Conservation (phyloP, 306 rosid genomes). For the Carpinus fangiana region DNA sequence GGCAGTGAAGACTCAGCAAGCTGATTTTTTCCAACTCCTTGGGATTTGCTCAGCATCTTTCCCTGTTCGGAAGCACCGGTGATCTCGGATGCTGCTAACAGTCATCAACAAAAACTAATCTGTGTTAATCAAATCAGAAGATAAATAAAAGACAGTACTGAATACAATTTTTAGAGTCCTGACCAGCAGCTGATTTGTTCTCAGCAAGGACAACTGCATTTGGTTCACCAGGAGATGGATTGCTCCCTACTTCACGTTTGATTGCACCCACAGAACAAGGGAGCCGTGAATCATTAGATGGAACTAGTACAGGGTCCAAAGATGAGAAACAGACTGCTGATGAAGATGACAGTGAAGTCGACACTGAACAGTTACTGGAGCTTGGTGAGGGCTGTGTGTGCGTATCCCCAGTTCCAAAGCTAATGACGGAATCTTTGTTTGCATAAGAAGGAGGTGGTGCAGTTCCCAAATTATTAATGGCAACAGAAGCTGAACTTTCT, state of each 20-base stretch:
- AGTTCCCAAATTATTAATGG: slow-evolving; percentile 42
- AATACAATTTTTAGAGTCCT: slow-evolving; percentile 29
- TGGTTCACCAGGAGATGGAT: slow-evolving; percentile 49
- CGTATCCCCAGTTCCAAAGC: slow-evolving; percentile 40
- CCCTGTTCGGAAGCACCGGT: slow-evolving; percentile 52
- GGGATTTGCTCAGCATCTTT: slow-evolving; percentile 58
- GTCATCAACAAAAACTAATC: slow-evolving; percentile 11
- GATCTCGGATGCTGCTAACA: slow-evolving; percentile 57
- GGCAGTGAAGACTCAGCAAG: slow-evolving; percentile 46
- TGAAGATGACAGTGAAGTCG: slow-evolving; percentile 45
- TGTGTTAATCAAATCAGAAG: slow-evolving; percentile 25
- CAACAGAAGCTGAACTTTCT: slow-evolving; percentile 43
- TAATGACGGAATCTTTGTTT: slow-evolving; percentile 35
- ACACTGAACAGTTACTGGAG: slow-evolving; percentile 36
- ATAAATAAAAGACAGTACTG: slow-evolving; percentile 21
- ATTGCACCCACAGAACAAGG: slow-evolving; percentile 64
- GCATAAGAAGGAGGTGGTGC: slow-evolving; percentile 41
- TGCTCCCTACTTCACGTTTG: slow-evolving; percentile 61
- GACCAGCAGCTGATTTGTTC: slow-evolving; percentile 52
- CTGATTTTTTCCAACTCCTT: slow-evolving; percentile 55
- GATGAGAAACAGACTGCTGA: slow-evolving; percentile 52
- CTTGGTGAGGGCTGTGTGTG: slow-evolving; percentile 37
- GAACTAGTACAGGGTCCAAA: slow-evolving; percentile 66
- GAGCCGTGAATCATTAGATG: slow-evolving; percentile 55
- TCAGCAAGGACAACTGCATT: slow-evolving; percentile 42